phyloP scores from a whole-genome alignment of 2,329 filamentous ascomycete genomes.

The Fusarium sp. region DNA sequence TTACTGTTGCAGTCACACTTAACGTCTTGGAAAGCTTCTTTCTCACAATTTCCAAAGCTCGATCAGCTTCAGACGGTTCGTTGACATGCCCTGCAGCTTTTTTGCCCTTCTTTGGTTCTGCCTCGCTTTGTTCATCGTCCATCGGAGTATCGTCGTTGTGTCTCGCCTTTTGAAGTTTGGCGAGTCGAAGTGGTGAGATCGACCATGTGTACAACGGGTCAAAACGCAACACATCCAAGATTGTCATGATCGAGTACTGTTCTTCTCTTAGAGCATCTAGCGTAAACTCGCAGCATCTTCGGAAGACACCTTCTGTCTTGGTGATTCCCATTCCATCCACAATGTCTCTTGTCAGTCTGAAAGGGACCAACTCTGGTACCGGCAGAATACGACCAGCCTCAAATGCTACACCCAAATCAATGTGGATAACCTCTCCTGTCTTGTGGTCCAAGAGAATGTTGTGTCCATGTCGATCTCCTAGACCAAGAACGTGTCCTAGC shows the following conservation, averaged over 20 bases:
- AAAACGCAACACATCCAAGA: slow-evolving; percentile 96
- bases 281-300: slow-evolving; percentile 98
- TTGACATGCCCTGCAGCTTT: slow-evolving; percentile 58
- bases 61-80: slow-evolving; percentile 81
- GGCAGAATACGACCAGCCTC: slow-evolving; percentile 96
- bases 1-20: slow-evolving; percentile 94
- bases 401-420: slow-evolving; percentile 96
- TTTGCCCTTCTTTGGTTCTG: slow-evolving; percentile 57
- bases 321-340: slow-evolving; percentile 98
- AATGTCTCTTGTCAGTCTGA: slow-evolving; percentile 92
- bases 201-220: slow-evolving; percentile 98
- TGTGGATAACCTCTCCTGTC: slow-evolving; percentile 94
- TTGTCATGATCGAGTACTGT: slow-evolving; percentile 97
- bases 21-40: slow-evolving; percentile 96
- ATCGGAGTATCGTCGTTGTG: slow-evolving; percentile 59
- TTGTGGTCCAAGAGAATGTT: slow-evolving; percentile 94
- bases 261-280: slow-evolving; percentile 95
- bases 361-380: slow-evolving; percentile 94
- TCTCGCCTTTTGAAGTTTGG: slow-evolving; percentile 73
- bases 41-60: slow-evolving; percentile 90
- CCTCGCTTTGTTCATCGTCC: slow-evolving; percentile 55
- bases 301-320: slow-evolving; percentile 94
- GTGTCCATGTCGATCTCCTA: slow-evolving; percentile 95
- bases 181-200: slow-evolving; percentile 76
- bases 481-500: slow-evolving; percentile 89